Evolutionary conservation across 1,284 basidiomycete genomes (phyloP).

Genomic region (Porodaedalea pini): DNA sequence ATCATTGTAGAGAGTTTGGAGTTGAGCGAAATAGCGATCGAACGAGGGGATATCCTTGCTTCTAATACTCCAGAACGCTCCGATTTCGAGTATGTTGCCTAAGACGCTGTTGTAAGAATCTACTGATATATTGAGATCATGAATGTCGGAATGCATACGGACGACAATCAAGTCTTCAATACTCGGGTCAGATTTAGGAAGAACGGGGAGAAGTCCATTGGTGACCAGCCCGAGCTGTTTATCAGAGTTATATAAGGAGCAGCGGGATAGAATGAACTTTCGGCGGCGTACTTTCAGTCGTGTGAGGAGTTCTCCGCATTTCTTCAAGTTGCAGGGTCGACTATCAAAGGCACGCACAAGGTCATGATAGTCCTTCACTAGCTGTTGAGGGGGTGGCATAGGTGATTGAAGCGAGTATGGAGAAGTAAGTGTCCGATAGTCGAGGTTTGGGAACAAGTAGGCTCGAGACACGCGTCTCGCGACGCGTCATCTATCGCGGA

Average conservation of each 20-base stretch:
- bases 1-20: conserved; percentile 91
- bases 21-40: conserved; percentile 91
- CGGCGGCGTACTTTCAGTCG: conserved; percentile 71
- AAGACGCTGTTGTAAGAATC: conserved; percentile 23
- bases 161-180: conserved; percentile 63
- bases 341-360: conserved; percentile 60
- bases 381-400: conserved; percentile 49
- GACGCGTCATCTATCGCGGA: conserved; percentile 29
- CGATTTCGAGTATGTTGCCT: conserved; percentile 95
- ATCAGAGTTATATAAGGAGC: background rate
- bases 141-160: conserved; percentile 46
- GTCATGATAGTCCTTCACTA: conserved; percentile 60
- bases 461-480: conserved; percentile 56
- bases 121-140: background rate
- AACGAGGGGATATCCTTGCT: conserved; percentile 87
- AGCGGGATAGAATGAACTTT: background rate
- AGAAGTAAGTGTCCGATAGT: conserved; percentile 27
- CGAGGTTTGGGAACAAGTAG: conserved; percentile 21
- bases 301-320: conserved; percentile 55
- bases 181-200: conserved; percentile 57
- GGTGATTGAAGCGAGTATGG: conserved; percentile 18
- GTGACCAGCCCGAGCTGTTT: conserved; percentile 74
- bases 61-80: conserved; percentile 90
- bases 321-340: conserved; percentile 61
- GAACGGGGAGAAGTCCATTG: conserved; percentile 58